A percentile compares a stretch with the other conserved stretches of the same genome.
Conservation (phyloP, 2,329 filamentous ascomycete species). For the Coniella vitis region DNA sequence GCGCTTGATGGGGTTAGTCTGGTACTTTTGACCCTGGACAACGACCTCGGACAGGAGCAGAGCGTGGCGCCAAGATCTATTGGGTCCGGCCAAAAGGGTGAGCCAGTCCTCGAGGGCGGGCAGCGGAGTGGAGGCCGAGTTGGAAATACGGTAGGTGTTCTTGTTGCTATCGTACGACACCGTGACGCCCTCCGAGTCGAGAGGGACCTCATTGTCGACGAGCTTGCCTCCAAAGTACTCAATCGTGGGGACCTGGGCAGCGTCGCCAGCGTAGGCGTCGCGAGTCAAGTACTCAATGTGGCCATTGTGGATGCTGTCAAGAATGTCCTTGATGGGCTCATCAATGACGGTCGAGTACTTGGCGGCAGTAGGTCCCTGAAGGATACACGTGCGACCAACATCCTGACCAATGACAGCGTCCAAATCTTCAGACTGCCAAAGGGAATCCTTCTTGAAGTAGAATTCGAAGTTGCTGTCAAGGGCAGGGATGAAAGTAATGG, state of each 20-base stretch:
- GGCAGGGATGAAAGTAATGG: slow-evolving; percentile 90
- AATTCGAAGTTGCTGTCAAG: slow-evolving; percentile 97
- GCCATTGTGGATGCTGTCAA: slow-evolving; percentile 81
- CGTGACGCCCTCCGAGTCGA: slow-evolving; percentile 79
- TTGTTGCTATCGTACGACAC: slow-evolving; percentile 74
- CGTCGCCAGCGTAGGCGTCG: slow-evolving; percentile 73
- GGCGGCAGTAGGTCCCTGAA: slow-evolving; percentile 89
- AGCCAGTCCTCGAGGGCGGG: slow-evolving; percentile 82
- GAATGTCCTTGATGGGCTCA: slow-evolving; percentile 90
- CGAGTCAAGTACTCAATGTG: slow-evolving; percentile 75
- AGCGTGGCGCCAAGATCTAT: slow-evolving; percentile 89
- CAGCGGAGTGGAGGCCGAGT: slow-evolving; percentile 64
- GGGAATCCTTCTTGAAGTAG: slow-evolving; percentile 99
- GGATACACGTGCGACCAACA: slow-evolving; percentile 89
- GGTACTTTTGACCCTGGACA: slow-evolving; percentile 92
- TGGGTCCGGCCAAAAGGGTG: slow-evolving; percentile 75
- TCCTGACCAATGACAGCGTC: slow-evolving; percentile 95
- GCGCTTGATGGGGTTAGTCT: slow-evolving; percentile 90
- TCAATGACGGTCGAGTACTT: slow-evolving; percentile 86
- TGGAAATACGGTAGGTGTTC: slow-evolving; percentile 76
- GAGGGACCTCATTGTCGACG: slow-evolving; percentile 61
- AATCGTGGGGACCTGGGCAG: slow-evolving; percentile 68
- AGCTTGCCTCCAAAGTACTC: slow-evolving; percentile 96
- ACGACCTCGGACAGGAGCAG: slow-evolving; percentile 90
- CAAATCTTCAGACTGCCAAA: slow-evolving; percentile 98